Evolutionary conservation across 352 stramenopile genomes (phyloP), one percentile per base, ranked within the genome.

Genomic region (Plasmopara muralis): DNA sequence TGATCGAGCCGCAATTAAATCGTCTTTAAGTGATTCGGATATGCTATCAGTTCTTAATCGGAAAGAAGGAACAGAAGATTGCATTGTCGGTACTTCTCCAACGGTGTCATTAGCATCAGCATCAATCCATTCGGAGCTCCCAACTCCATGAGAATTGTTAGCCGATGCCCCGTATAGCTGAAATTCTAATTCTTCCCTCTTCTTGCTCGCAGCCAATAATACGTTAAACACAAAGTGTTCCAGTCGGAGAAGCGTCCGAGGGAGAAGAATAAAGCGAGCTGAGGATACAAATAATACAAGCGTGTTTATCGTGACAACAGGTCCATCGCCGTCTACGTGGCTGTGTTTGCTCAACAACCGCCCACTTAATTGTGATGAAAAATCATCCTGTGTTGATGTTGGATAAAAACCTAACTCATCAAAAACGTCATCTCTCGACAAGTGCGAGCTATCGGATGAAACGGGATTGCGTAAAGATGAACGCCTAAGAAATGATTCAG

Each of bases 141-240:
- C 57, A 15, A 57, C 42, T 25, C 56, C 43, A 34, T 57, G 55
- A 35, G 54, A 47, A 28, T 68, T 66, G 14, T 68, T 70, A 18
- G 47, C 45, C 46, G 74, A 56, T 31, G 61, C 46, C 28, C 66
- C 59, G 16, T 74, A 62, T 54, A 61, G 70, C 16, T 78, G 64
- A 12, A 66, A 50, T 47, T 75, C 64, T 40, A 85, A 35, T 37
- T 80, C 66, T 29, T 57, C 64, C 15, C 38, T 52, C 43, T 76
- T 77, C 40, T 68, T 72, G 18, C 46, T 74, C 47, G 58, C 67
- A 12, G 74, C 66, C 47, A 81, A 63, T n/a, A 70, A 70, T 9
- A 77, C 56, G 41, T 82, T 68, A 16, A 80, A 57, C 3, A 55
- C 68, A 37, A 83, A 85, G 35, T 85, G 70, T 45, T 86, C 75